A percentile compares a stretch with the other conserved stretches of the same genome.
phyloP scores from a whole-genome alignment of 2,329 filamentous ascomycete species.

The Thielaviopsis cerberus region DNA sequence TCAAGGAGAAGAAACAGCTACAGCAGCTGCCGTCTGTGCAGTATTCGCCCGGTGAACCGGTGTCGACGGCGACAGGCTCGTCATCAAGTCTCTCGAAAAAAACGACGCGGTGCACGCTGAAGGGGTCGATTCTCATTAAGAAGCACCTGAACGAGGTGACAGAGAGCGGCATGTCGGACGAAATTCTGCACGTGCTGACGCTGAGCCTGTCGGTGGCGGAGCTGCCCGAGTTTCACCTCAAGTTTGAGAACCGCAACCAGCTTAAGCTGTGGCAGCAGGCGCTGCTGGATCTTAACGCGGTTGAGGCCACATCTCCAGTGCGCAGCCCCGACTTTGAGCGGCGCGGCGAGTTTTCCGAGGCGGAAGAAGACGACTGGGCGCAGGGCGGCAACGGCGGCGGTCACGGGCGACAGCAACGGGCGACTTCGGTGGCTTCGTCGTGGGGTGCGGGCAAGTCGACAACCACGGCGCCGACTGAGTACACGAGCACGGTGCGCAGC shows the following conservation, averaged over 20 bases:
- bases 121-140: slow-evolving; percentile 95
- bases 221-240: slow-evolving; percentile 81
- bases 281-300: slow-evolving; percentile 61
- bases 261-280: slow-evolving; percentile 82
- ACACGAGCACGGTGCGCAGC: slow-evolving; percentile 51
- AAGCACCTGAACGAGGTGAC: slow-evolving; percentile 83
- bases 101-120: slow-evolving; percentile 64
- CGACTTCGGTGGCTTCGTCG: slow-evolving; percentile 65
- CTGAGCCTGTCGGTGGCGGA: slow-evolving; percentile 81
- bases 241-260: slow-evolving; percentile 67
- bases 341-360: slow-evolving; percentile 51
- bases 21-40: slow-evolving; percentile 25
- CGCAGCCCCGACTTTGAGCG: slow-evolving; percentile 63
- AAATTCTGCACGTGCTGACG: slow-evolving; percentile 52
- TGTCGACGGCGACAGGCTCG: neutral
- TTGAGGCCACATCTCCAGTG: slow-evolving; percentile 40
- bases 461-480: slow-evolving; percentile 80
- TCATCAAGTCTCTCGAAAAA: slow-evolving; percentile 33
- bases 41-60: slow-evolving; percentile 43
- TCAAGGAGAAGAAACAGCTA: slow-evolving; percentile 79
- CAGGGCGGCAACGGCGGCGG: neutral
- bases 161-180: slow-evolving; percentile 53
- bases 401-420: slow-evolving; percentile 49
- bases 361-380: slow-evolving; percentile 69
- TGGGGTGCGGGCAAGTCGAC: slow-evolving; percentile 68